phyloP scores from a whole-genome alignment of 1,284 basidiomycete species.

The Pterulicium gracile region DNA sequence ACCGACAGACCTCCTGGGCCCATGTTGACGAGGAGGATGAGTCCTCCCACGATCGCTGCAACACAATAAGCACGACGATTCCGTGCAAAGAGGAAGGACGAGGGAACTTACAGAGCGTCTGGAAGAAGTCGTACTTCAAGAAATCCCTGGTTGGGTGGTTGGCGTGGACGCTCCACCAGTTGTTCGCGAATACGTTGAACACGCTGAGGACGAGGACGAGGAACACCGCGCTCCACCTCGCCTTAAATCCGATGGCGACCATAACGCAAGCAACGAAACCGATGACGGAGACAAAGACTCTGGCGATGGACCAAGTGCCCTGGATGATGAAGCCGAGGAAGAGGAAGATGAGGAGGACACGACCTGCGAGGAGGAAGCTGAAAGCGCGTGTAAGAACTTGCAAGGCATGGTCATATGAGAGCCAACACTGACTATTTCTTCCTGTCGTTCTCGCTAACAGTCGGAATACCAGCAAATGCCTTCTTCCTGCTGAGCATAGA shows the following conservation, averaged over 20 bases:
- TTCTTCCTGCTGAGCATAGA: conserved; percentile 82
- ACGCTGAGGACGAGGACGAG: conserved; percentile 84
- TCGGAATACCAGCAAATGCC: conserved; percentile 87
- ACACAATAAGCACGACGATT: conserved; percentile 14
- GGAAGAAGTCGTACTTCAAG: conserved; percentile 96
- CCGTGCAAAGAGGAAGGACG: conserved; percentile 6
- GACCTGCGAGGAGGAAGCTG: conserved; percentile 94
- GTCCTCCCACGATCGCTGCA: conserved; percentile 90
- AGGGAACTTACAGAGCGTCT: conserved; percentile 68
- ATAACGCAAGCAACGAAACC: conserved; percentile 90
- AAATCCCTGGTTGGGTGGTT: conserved; percentile 95
- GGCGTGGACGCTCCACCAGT: conserved; percentile 95
- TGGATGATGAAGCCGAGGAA: conserved; percentile 98
- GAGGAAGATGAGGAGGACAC: conserved; percentile 96
- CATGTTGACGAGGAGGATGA: conserved; percentile 96
- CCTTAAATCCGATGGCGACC: conserved; percentile 99
- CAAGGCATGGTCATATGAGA: conserved; percentile 1
- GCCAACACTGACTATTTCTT: conserved; percentile 87
- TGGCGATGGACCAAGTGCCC: conserved; percentile 81
- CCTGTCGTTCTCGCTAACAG: conserved; percentile 88
- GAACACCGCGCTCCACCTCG: conserved; percentile 98
- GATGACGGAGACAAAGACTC: conserved; percentile 79
- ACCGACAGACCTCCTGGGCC: conserved; percentile 90
- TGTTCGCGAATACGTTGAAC: conserved; percentile 98
- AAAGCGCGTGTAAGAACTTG: conserved; percentile 3